These are phyloP conservation scores for Elasticomyces elasticus DNA, from an alignment of 495 filamentous ascomycete species.

Conservation along the genomic window DNA sequence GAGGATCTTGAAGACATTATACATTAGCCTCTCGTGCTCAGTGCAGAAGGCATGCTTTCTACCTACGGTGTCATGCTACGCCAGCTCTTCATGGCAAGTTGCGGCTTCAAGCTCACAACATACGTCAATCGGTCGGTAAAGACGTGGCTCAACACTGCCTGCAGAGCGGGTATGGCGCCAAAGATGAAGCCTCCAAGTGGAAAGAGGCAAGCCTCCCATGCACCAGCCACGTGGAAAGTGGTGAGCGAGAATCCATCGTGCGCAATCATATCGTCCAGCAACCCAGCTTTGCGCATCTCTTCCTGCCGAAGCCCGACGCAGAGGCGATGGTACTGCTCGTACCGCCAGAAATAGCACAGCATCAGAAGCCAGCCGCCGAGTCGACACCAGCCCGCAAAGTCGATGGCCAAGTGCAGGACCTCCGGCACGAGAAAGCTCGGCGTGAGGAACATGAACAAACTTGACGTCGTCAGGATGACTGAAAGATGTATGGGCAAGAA, in stretches of 20 bases:
- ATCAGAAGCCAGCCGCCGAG: conserved; percentile 49
- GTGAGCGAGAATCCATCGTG: conserved; percentile 43
- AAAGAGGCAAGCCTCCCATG: conserved; percentile 46
- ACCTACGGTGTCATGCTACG: conserved; percentile 3
- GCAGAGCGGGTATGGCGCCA: conserved; percentile 50
- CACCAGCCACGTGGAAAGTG: conserved; percentile 15
- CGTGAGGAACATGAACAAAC: conserved; percentile 42
- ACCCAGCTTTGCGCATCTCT: conserved; percentile 53
- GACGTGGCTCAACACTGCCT: conserved; percentile 56
- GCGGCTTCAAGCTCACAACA: conserved; percentile 52
- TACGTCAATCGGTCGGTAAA: conserved; percentile 57
- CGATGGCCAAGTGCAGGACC: conserved; percentile 43
- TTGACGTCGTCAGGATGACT: conserved; percentile 50
- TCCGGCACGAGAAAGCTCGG: conserved; percentile 40
- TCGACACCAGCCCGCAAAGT: conserved; percentile 47
- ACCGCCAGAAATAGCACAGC: conserved; percentile 49
- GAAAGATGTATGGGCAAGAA: conserved; percentile 56
- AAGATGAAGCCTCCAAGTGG: conserved; percentile 52
- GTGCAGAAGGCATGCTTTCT: not conserved
- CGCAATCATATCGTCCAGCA: conserved; percentile 40
- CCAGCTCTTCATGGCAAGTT: not conserved
- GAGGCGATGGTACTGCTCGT: conserved; percentile 51
- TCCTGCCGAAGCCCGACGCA: conserved; percentile 45
- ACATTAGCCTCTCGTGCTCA: not conserved
- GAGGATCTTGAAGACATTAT: not conserved